Evolutionary conservation across 257 asterid genomes (phyloP).

Genomic region (Lantana camara): DNA sequence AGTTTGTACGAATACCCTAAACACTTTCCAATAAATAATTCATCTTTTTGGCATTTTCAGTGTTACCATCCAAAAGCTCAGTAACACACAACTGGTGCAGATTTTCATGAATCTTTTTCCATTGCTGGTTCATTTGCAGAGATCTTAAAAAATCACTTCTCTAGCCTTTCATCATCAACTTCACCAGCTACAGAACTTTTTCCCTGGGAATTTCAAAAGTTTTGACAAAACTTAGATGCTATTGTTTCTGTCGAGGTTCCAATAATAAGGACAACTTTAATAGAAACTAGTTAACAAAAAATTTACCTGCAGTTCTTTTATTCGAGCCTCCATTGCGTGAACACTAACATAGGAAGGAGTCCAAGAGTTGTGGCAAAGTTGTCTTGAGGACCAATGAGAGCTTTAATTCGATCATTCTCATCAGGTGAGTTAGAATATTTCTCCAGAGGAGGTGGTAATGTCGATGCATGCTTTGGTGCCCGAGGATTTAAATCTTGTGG

Average conservation of each 20-base stretch:
- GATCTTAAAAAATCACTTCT: conserved; percentile 53
- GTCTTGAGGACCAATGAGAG: conserved; percentile 42
- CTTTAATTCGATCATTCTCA: conserved; percentile 48
- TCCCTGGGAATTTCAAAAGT: conserved; percentile 45
- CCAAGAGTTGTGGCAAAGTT: conserved; percentile 37
- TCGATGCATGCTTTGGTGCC: conserved; percentile 40
- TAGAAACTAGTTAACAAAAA: conserved; percentile 4
- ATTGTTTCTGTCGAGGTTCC: too few species aligned
- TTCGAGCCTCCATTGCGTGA: conserved; percentile 73
- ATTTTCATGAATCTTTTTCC: conserved; percentile 59
- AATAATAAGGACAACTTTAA: conserved; percentile 9
- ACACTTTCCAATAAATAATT: conserved; percentile 10
- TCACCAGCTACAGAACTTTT: conserved; percentile 76
- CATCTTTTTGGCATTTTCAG: conserved; percentile 35
- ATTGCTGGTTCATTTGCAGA: conserved; percentile 61
- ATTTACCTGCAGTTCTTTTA: conserved; percentile 76
- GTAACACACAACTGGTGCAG: conserved; percentile 66
- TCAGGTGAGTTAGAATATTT: conserved; percentile 55
- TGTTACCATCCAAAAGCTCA: conserved; percentile 62
- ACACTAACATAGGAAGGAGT: conserved; percentile 49
- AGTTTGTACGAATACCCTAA: not conserved
- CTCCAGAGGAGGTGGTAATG: conserved; percentile 69
- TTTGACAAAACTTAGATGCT: too few species aligned
- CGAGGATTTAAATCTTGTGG: conserved; percentile 46
- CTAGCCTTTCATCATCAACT: conserved; percentile 72